Evolutionary conservation across 345 rosid genomes (phyloP), one percentile per base, ranked within the genome.

Genomic region (Hibiscus tridactylites): DNA sequence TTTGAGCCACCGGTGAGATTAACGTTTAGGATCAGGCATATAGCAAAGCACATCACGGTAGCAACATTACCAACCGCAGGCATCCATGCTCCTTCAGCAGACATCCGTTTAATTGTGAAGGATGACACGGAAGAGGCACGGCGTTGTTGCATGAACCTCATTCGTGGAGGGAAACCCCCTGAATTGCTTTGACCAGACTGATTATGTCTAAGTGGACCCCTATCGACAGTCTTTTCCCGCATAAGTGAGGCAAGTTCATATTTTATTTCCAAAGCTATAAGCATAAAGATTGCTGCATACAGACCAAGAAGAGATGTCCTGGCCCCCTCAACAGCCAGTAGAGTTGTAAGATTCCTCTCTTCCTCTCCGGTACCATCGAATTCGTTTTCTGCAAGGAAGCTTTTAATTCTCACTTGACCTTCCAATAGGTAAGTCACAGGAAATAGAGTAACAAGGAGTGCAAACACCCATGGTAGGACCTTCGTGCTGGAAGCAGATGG

Each of bases 41-140:
- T 92, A 24, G 96, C 93, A 71, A 95, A 95, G 83, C 99, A 95
- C 96, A 90, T 88, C 33, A 88, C 77, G 4, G 99, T 89, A 35
- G 99, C 97, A 24, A 95, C 93, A 26, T 95, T 95, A 47, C 99
- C 99, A 61, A 90, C 90, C 0, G 94, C 88, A 0, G 99, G 99
- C 97, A 95, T 95, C 99, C 99, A 95, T 19, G 96, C 95, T 68
- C 97, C 99, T 74, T 95, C 96, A 54, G 92, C 91, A 44, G 96
- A 89, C 86, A 95, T 91, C 82, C 85, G 87, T 87, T 92, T 93
- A 76, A 92, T 84, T n/a, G 97, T 87, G 84, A 92, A 89, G 78
- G 84, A 77, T 54, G 90, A 91, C 46, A 81, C 86, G 8, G 88
- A 69, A 65, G 92, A 80, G 61, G 88, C 86, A 17, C 90, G 90